These are phyloP conservation scores for Yueomyces sp. DNA, from an alignment of 1,139 yeast genomes.

Conservation along the genomic window DNA sequence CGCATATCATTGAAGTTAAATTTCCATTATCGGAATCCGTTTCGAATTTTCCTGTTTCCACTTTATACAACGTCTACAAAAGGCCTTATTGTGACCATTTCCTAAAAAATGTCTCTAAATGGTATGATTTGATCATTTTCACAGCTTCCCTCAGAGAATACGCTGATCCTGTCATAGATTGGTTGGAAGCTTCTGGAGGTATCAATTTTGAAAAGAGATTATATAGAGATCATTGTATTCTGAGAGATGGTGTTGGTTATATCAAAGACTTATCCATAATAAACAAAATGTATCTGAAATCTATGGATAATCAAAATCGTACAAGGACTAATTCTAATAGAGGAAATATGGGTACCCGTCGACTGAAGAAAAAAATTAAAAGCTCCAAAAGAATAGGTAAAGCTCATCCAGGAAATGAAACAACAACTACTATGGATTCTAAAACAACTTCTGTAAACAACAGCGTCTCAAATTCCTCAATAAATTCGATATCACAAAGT, in stretches of 20 bases:
- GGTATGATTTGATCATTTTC: constrained; percentile 84
- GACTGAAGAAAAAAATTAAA: constrained; percentile 1
- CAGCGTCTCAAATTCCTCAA: background rate
- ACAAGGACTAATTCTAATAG: background rate
- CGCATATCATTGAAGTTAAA: constrained; percentile 75
- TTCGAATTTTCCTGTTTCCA: constrained; percentile 30
- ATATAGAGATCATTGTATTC: constrained; percentile 72
- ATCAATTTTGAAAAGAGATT: constrained; percentile 34
- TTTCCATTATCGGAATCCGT: constrained; percentile 25
- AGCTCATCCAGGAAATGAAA: background rate
- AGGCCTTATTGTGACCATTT: constrained; percentile 87
- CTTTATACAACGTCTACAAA: constrained; percentile 81
- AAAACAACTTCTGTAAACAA: background rate
- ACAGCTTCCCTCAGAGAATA: constrained; percentile 92
- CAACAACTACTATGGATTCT: background rate
- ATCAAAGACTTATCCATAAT: constrained; percentile 65
- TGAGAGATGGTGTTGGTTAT: constrained; percentile 70
- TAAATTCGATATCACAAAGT: background rate
- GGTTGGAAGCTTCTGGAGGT: constrained; percentile 42
- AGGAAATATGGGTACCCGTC: background rate
- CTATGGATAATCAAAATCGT: no score
- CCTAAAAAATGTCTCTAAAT: constrained; percentile 60
- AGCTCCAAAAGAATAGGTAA: background rate
- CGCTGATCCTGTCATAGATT: constrained; percentile 94
- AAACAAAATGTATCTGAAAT: constrained; percentile 5